Evolutionary conservation across 257 asterid genomes (phyloP), one percentile per base, ranked within the genome.

Genomic region (Coffea canephora): DNA sequence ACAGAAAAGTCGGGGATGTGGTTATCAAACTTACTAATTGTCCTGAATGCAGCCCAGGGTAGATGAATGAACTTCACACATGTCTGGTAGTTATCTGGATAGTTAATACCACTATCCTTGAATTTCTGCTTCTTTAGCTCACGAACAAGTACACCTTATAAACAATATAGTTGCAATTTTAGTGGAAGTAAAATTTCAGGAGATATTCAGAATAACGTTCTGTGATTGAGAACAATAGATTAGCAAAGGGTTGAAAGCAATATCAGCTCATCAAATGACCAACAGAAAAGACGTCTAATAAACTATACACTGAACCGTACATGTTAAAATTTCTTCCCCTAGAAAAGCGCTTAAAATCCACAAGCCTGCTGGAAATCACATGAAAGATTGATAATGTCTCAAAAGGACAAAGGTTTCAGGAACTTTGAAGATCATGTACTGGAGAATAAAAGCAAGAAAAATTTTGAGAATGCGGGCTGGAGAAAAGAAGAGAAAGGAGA

Each of bases 71-170:
- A 61, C 55, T 77, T 57, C 49, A 78, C 72, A 61, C 89, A 86
- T 27, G 87, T 86, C 79, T 81, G 41, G 82, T 83, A 89, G 85
- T 87, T 87, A 23, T 45, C 82, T 48, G 93, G 91, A 57, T 79
- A 70, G n/a, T 66, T 48, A 46, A 71, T 45, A 0, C 14, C 21
- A 62, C 3, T 4, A 1, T 59, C 5, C 7, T 21, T 23, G 15
- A 6, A 5, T 8, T 5, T 41, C 55, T 54, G 34, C 81, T 21
- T 43, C 76, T 78, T 69, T 15, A 39, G 59, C 65, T 69, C 45
- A n/a, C 18, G 75, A 43, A 78, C 81, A 78, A 54, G 15, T 6
- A 69, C 41, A 25, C 81, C 76, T 69, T 69, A 25, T 15, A 64
- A 52, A 34, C 25, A 78, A 43, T 54, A 18, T 3, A 36, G n/a